Conservation (phyloP, 2,329 filamentous ascomycete genomes). For the Chalara sp. region DNA sequence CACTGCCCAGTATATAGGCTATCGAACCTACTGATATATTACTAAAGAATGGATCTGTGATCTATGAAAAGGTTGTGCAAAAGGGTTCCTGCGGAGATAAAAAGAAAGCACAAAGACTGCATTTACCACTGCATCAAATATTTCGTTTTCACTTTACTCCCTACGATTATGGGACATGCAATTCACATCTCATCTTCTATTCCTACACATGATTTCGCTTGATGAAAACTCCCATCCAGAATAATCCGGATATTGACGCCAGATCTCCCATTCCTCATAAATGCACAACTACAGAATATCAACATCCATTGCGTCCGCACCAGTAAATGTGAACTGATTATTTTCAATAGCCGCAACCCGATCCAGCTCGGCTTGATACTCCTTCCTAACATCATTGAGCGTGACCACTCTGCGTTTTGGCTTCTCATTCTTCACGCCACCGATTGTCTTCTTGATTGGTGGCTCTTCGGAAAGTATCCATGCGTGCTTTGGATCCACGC, state of each 20-base stretch:
- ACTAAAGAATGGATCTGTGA: too few species aligned
- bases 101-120: too few species aligned
- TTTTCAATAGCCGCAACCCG: slow-evolving; percentile 80
- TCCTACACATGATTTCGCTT: not conserved
- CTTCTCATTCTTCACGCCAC: slow-evolving; percentile 2
- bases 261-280: not conserved
- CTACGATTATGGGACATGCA: too few species aligned
- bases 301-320: slow-evolving; percentile 33
- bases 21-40: too few species aligned
- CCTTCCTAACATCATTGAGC: slow-evolving; percentile 75
- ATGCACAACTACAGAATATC: slow-evolving; percentile 18
- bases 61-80: too few species aligned
- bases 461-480: slow-evolving; percentile 62
- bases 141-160: too few species aligned
- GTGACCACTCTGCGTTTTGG: slow-evolving; percentile 72
- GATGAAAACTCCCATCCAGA: too few species aligned
- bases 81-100: too few species aligned
- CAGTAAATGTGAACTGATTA: slow-evolving; percentile 75
- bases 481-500: slow-evolving; percentile 72
- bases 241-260: not conserved
- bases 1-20: too few species aligned
- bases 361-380: slow-evolving; percentile 88
- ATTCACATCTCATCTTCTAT: not conserved
- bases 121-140: too few species aligned
- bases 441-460: slow-evolving; percentile 25